Conservation (phyloP, 805 yeast genomes). For the Tetrapisispora arboricola region DNA sequence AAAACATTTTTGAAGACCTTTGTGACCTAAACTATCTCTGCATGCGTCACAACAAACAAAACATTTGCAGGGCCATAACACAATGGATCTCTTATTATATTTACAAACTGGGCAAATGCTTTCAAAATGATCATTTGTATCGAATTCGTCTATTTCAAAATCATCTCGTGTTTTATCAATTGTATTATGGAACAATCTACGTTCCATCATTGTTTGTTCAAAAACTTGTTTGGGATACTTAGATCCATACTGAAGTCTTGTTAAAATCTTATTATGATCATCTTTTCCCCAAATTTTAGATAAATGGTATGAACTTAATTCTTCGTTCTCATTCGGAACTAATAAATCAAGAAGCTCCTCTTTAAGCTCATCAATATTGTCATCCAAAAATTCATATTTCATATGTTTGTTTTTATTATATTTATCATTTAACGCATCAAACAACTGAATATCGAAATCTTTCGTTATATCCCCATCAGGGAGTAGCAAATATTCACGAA, state of each 20-base stretch:
- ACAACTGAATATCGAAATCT: slow-evolving; percentile 7
- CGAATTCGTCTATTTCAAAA: neutral
- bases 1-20: slow-evolving; percentile 70
- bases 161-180: neutral
- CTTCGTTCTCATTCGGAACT: neutral
- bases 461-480: slow-evolving; percentile 25
- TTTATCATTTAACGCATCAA: neutral
- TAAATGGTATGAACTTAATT: slow-evolving; percentile 16
- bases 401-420: slow-evolving; percentile 1
- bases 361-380: neutral
- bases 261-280: slow-evolving; percentile 18
- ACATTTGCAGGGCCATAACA: slow-evolving; percentile 91
- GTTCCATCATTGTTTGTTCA: slow-evolving; percentile 21
- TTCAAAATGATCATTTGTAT: slow-evolving; percentile 26
- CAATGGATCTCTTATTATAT: slow-evolving; percentile 57
- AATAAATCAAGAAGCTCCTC: slow-evolving; percentile 3
- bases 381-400: neutral
- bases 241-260: slow-evolving; percentile 28
- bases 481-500: slow-evolving; percentile 8
- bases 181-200: slow-evolving; percentile 9
- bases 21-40: slow-evolving; percentile 57
- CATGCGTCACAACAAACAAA: slow-evolving; percentile 82
- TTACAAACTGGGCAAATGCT: slow-evolving; percentile 74
- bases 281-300: slow-evolving; percentile 24
- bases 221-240: slow-evolving; percentile 23